Percentiles rank a stretch among this genome's conserved stretches.
Evolutionary conservation across 768 basidiomycete genomes (phyloP).

Genomic region (Trametes elegans): DNA sequence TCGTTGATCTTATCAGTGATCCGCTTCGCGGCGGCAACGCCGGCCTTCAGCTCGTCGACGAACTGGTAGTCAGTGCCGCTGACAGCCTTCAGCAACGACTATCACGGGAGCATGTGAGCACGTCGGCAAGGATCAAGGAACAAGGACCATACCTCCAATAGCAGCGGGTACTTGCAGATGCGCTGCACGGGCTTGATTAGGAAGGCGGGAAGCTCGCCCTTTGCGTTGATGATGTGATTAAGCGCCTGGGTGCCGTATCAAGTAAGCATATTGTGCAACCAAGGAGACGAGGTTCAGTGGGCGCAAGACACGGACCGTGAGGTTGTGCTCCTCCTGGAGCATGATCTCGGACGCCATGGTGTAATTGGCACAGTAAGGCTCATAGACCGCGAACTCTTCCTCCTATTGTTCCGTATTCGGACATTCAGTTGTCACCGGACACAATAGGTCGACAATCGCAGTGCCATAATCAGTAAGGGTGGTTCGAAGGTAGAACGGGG

Average conservation of each 20-base stretch:
- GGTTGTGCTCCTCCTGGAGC: slow-evolving; percentile 75
- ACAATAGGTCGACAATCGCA: slow-evolving; percentile 38
- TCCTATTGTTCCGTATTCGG: slow-evolving; percentile 66
- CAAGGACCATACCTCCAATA: slow-evolving; percentile 71
- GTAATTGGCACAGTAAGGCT: slow-evolving; percentile 89
- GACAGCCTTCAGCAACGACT: slow-evolving; percentile 78
- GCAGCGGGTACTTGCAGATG: slow-evolving; percentile 96
- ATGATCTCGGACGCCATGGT: slow-evolving; percentile 26
- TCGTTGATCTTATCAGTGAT: slow-evolving; percentile 97
- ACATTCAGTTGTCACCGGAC: slow-evolving; percentile 32
- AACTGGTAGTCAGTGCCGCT: slow-evolving; percentile 61
- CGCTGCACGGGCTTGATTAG: slow-evolving; percentile 98
- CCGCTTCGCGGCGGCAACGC: slow-evolving; percentile 84
- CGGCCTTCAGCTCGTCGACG: slow-evolving; percentile 79
- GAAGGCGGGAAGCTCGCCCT: slow-evolving; percentile 92
- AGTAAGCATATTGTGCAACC: slow-evolving; percentile 11
- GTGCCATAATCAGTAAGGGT: slow-evolving; percentile 37
- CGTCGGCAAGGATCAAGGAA: neutral
- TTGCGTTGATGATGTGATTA: slow-evolving; percentile 84
- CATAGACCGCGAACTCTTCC: slow-evolving; percentile 93
- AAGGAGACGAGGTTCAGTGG: slow-evolving; percentile 22
- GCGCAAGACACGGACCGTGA: slow-evolving; percentile 53
- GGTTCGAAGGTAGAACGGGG: slow-evolving; percentile 20
- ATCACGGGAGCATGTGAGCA: slow-evolving; percentile 8
- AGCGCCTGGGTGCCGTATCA: slow-evolving; percentile 50